Evolutionary conservation across 2,329 filamentous ascomycete genomes (phyloP), one percentile per base, ranked within the genome.

Genomic region (Aspergillus ochraceus): DNA sequence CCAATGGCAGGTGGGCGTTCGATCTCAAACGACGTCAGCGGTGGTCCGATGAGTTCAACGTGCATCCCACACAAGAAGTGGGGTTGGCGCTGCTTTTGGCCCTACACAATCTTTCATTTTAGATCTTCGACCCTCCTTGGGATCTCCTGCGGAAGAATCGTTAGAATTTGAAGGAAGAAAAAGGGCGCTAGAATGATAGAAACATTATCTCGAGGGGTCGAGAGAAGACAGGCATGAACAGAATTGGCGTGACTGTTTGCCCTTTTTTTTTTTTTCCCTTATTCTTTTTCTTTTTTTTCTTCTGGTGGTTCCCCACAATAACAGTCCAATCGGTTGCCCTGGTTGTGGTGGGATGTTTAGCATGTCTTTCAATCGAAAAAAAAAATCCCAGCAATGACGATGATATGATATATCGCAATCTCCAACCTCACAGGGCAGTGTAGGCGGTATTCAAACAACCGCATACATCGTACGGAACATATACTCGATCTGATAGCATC

Each of bases 31-130:
- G 63, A 64, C 63, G 64, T 66, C 64, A 66, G 60, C 50, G 57
- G 56, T 60, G 58, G 65, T 65, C 59, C 63, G 56, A 66, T 66
- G 64, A 66, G 64, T 60, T 66, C 64, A 66, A 55, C 60, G 49
- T 60, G 63, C 65, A 66, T 65, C 60, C 57, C 30, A 22, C 50
- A 42, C n/a, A 42, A 42, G 46, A 46, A 30, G 62, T 60, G 61
- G 61, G 20, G 55, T 54, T 54, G 52, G 29, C 24, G 46, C 52
- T 55, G 46, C 55, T 19, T 58, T 47, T 24, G 45, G 45, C 45
- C 45, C 45, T 47, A 47, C 45, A 20, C 45, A 47, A 20, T 19
- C 26, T 29, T 9, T 29, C 26, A 29, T 29, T 29, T 29, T 29
- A 29, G 26, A 29, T 29, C 26, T 29, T 29, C 26, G 26, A 29